These are phyloP conservation scores for Phytophthora foliorum DNA, from an alignment of 352 stramenopile species.

Conservation along the genomic window DNA sequence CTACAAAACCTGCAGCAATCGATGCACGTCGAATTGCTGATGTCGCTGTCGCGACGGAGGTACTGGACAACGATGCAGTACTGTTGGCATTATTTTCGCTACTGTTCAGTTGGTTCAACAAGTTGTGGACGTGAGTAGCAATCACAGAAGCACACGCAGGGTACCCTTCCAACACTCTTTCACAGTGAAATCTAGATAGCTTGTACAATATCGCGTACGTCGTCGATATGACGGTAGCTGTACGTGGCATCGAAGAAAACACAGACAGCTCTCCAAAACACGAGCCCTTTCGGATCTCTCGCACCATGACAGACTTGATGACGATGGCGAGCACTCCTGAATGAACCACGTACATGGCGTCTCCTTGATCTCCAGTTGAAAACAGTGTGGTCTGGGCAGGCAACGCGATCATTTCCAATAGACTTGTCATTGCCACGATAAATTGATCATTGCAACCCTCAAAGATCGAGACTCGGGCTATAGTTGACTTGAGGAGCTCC, in stretches of 20 bases:
- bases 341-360: conserved; percentile 87
- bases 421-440: conserved; percentile 65
- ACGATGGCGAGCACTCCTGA: conserved; percentile 73
- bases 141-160: conserved; percentile 51
- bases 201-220: conserved; percentile 82
- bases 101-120: conserved; percentile 7
- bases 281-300: conserved; percentile 74
- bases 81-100: not conserved
- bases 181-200: conserved; percentile 66
- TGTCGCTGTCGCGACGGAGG: not conserved
- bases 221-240: conserved; percentile 63
- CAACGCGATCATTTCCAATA: conserved; percentile 69
- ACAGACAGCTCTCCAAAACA: conserved; percentile 82
- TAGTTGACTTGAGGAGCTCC: conserved; percentile 61
- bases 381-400: conserved; percentile 72
- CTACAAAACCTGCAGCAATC: not conserved
- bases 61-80: not conserved
- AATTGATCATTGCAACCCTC: conserved; percentile 65
- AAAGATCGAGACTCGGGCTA: conserved; percentile 68
- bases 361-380: conserved; percentile 58
- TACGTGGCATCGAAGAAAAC: conserved; percentile 62
- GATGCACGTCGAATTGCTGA: not conserved
- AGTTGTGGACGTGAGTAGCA: conserved; percentile 26
- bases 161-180: conserved; percentile 66
- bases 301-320: conserved; percentile 64